phyloP scores from a whole-genome alignment of 257 asterid species.

The Salvia rosmarinus region DNA sequence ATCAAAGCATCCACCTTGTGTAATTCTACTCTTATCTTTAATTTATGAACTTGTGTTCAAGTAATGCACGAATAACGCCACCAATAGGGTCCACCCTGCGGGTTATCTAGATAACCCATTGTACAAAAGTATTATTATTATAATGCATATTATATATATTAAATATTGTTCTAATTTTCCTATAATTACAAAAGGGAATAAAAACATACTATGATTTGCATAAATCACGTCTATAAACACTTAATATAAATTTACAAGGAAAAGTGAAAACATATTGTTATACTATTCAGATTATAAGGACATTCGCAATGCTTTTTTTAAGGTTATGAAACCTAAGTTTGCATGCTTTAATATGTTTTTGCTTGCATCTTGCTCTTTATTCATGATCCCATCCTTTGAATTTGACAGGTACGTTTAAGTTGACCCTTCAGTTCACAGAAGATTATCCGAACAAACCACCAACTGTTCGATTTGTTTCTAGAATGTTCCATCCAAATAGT shows the following conservation, averaged over 20 bases:
- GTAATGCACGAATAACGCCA: too few relatives aligned
- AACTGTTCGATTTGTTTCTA: constrained; percentile 82
- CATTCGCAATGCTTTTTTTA: neutral
- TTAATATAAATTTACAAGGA: neutral
- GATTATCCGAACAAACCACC: constrained; percentile 99
- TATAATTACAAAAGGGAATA: too few relatives aligned
- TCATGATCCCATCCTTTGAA: constrained; percentile 33
- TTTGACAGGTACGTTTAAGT: constrained; percentile 78
- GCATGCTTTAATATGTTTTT: neutral
- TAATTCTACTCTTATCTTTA: neutral
- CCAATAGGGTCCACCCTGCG: neutral
- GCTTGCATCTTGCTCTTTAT: constrained; percentile 13
- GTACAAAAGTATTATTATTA: too few relatives aligned
- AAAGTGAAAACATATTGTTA: neutral
- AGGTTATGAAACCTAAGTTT: neutral
- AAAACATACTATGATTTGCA: too few relatives aligned
- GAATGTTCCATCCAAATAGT: constrained; percentile 99
- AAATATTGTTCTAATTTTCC: too few relatives aligned
- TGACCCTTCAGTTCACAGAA: constrained; percentile 86
- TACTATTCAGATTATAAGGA: neutral
- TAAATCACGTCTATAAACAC: too few relatives aligned
- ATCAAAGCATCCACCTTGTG: neutral
- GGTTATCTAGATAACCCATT: too few relatives aligned
- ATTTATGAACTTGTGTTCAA: neutral
- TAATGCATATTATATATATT: too few relatives aligned